Base-by-base conservation (phyloP, 257 asterid genomes). In the Gynochthodes officinalis region DNA sequence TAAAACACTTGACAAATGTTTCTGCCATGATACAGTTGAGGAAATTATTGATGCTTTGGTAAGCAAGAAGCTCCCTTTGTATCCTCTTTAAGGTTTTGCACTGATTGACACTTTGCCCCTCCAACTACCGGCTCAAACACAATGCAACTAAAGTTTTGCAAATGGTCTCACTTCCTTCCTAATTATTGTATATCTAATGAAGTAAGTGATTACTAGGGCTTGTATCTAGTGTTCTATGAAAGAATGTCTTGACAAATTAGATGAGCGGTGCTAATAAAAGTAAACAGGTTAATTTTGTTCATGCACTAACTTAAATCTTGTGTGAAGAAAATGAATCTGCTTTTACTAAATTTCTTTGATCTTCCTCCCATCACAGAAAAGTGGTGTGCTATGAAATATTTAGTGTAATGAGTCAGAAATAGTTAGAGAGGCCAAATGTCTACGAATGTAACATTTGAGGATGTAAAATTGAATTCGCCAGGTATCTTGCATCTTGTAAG, bases 31-130 rank as follows among this genome's bases (percentile, higher is more conserved):
- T 73, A 85, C 94, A 27, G 95, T 95, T 23, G 99, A 92, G 82
- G 99, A 90, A 84, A 92, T 95, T 64, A 79, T 95, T 77, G 93
- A 85, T 69, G 82, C 91, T 70, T 79, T 95, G 96, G 99, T 95
- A 82, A 82, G 97, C 73, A 59, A 15, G n/a, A 19, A 11, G 43
- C 23, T 35, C 14, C 40, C 46, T 15, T 5, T 42, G 1, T 58
- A 27, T 42, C 7, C 7, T 33, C 42, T 74, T 74, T 8, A 35
- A 35, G 16, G 67, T 27, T 35, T 33, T 33, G 4, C 46, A 61
- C n/a, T 54, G 61, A 54, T 25, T 54, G 61, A 50, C 55, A 53
- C 60, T 53, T 53, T 1, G 21, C 60, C 30, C 14, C 30, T 21
- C 19, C 30, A 5, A n/a, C 60, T 8, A 21, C 30, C 30, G n/a